Conservation (phyloP, 495 filamentous ascomycete species). For the Geoglossum glabrum region DNA sequence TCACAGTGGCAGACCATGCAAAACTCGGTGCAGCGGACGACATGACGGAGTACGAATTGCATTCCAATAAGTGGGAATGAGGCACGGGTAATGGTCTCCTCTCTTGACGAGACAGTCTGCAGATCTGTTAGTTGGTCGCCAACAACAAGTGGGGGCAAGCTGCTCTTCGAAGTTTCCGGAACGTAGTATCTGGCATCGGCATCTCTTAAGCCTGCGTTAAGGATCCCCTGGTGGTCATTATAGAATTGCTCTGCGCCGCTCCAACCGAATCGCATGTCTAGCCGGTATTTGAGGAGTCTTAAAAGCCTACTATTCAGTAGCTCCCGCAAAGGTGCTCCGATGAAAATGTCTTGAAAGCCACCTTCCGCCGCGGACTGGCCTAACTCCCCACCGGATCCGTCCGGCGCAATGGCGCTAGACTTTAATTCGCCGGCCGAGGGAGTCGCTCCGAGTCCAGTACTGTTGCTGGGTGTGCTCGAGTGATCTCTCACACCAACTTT, state of each 20-base stretch:
- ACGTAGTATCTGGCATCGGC: constrained; percentile 9
- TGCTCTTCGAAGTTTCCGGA: constrained; percentile 9
- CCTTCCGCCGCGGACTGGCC: not conserved
- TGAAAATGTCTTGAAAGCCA: constrained; percentile 35
- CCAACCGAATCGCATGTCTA: constrained; percentile 37
- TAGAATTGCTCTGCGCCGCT: constrained; percentile 44
- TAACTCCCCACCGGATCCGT: not conserved
- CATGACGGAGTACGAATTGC: constrained; percentile 63
- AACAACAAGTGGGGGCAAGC: constrained; percentile 19
- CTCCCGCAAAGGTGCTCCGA: constrained; percentile 49
- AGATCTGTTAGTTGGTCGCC: constrained; percentile 28
- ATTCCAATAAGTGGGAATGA: constrained; percentile 56
- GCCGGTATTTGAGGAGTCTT: constrained; percentile 38
- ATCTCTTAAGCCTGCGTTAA: constrained; percentile 16
- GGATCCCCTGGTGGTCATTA: constrained; percentile 24
- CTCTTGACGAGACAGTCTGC: not conserved
- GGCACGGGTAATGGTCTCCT: constrained; percentile 7
- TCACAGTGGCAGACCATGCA: constrained; percentile 72
- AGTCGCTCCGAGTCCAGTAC: not conserved
- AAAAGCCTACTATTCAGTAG: constrained; percentile 51
- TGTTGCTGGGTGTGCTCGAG: not conserved
- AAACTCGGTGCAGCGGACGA: constrained; percentile 69
- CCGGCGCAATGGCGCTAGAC: not conserved
- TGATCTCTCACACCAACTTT: constrained; percentile 3
- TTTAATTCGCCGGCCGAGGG: not conserved